Base-by-base conservation (phyloP, 768 basidiomycete species). In the Calocybe indica region DNA sequence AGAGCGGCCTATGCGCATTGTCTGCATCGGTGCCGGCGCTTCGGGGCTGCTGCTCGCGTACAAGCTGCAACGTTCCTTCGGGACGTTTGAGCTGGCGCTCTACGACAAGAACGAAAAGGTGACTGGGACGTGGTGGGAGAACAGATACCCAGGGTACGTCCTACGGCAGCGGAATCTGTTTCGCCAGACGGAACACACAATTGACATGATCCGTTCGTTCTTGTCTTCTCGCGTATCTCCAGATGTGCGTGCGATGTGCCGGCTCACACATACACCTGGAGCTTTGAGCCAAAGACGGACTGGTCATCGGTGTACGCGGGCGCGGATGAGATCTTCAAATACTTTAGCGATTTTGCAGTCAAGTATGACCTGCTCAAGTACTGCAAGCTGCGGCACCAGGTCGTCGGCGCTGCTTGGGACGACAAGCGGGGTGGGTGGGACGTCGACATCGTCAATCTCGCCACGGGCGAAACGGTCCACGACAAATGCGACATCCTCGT, bases 1-100 rank as follows among this genome's bases (percentile, higher is more conserved):
- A 3, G 60, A 65, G 41, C 49, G 62, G 7, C 58, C 46, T 32
- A 47, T 66, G 50, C 63, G 52, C 47, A 54, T 69, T 14, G 56
- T 64, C 32, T 64, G 64, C 47, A 57, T 67, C 12, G 66, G 67
- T 7, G 65, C 64, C 10, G 67, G 66, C n/a, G 65, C 65, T 10
- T 69, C 67, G n/a, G 65, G 64, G 9, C 58, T 68, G 36, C 14
- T 37, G 36, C 36, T 37, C 36, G 11, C 36, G 11, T 11, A 37
- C 36, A 11, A 37, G 11, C 36, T 37, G 36, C 36, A 37, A 4
- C 14, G 36, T 37, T 37, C 36, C 36, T 37, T 37, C 11, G 11
- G 61, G 22, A 22, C 22, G 22, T 66, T 62, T 40, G 57, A 65
- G 6, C 56, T 68, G 3, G 56, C 55, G 5, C 12, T 65, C 9